Evolutionary conservation across 768 basidiomycete species (phyloP).

Genomic region (Floccularia luteovirens): DNA sequence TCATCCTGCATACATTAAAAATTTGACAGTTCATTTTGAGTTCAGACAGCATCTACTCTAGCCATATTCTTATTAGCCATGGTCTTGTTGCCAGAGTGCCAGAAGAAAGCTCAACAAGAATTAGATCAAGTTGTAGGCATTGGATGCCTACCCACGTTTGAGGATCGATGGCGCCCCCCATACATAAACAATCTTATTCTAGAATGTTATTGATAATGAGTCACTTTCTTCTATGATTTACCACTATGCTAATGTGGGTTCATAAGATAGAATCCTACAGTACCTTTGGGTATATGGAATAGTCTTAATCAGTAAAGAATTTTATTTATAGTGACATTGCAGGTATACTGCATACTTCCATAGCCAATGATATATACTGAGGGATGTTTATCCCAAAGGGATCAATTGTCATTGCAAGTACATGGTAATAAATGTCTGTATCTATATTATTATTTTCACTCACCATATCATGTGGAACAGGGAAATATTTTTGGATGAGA

Average conservation of each 20-base stretch:
- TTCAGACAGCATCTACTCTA: constrained; percentile 7
- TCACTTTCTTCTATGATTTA: neutral
- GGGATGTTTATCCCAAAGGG: constrained; percentile 30
- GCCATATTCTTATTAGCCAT: constrained; percentile 19
- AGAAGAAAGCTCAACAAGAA: constrained; percentile 19
- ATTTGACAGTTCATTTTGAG: neutral
- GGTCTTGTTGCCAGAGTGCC: constrained; percentile 16
- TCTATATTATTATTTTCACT: too few relatives aligned
- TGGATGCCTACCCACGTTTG: constrained; percentile 17
- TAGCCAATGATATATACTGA: constrained; percentile 19
- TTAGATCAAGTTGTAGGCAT: constrained; percentile 16
- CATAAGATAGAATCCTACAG: constrained; percentile 11
- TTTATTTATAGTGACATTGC: constrained; percentile 11
- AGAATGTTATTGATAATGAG: constrained; percentile 14
- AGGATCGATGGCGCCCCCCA: constrained; percentile 14
- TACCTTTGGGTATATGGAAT: constrained; percentile 13
- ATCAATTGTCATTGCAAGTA: constrained; percentile 18
- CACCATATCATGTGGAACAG: too few relatives aligned
- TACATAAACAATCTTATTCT: constrained; percentile 18
- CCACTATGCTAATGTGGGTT: neutral
- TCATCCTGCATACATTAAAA: neutral
- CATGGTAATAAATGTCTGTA: constrained; percentile 7
- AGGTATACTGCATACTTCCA: constrained; percentile 18
- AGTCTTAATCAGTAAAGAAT: constrained; percentile 1
- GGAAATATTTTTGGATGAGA: too few relatives aligned